Evolutionary conservation across 495 filamentous ascomycete genomes (phyloP).

Genomic region (Neurospora africana): DNA sequence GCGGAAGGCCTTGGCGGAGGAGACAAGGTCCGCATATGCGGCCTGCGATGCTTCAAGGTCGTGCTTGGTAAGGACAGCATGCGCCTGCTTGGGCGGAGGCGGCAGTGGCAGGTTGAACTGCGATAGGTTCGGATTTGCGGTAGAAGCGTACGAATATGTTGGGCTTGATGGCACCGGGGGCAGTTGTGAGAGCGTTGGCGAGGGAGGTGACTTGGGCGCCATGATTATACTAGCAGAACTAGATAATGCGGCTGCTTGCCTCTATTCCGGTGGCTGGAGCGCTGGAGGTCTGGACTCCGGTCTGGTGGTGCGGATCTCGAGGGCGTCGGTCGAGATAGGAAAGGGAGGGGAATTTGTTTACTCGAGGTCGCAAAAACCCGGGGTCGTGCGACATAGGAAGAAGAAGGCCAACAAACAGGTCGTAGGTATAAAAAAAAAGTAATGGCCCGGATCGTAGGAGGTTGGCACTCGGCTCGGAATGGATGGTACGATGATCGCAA

Average conservation of each 20-base stretch:
- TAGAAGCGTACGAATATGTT: constrained; percentile 51
- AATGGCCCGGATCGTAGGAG: neutral
- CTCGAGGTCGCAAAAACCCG: neutral
- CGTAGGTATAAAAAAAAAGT: neutral
- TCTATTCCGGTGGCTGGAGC: neutral
- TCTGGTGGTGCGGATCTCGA: neutral
- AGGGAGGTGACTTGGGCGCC: constrained; percentile 25
- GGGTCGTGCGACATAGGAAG: neutral
- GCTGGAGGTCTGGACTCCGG: neutral
- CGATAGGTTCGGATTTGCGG: constrained; percentile 42
- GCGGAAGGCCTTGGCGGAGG: constrained; percentile 49
- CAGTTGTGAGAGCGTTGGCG: constrained; percentile 37
- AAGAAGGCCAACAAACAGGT: neutral
- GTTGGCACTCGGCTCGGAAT: constrained; percentile 1
- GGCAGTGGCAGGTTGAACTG: constrained; percentile 47
- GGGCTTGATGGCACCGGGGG: constrained; percentile 47
- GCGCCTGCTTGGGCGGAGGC: constrained; percentile 42
- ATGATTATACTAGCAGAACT: constrained; percentile 2
- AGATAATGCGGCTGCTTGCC: neutral
- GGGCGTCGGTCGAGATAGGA: neutral
- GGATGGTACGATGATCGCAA: neutral
- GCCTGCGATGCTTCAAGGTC: constrained; percentile 49
- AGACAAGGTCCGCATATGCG: constrained; percentile 49
- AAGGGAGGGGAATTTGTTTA: neutral
- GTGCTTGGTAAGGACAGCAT: constrained; percentile 47